A percentile compares a stretch with the other conserved stretches of the same genome.
phyloP scores from a whole-genome alignment of 1,139 yeast genomes.

The Lodderomyces orthopsilosis region DNA sequence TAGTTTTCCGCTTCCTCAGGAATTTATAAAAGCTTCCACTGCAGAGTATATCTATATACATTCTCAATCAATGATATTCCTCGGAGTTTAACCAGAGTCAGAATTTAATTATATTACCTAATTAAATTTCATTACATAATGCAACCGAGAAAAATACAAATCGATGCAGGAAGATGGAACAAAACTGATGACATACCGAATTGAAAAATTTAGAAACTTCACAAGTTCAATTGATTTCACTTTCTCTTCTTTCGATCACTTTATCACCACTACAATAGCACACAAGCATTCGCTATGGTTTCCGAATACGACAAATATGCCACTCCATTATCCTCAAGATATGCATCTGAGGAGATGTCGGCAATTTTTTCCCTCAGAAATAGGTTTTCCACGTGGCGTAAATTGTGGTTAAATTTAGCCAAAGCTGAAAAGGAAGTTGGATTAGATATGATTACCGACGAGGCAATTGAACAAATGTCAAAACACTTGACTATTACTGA shows the following conservation, averaged over 20 bases:
- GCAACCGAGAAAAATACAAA: neutral
- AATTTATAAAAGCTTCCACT: neutral
- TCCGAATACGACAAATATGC: slow-evolving; percentile 65
- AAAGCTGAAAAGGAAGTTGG: slow-evolving; percentile 94
- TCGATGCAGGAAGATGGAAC: neutral
- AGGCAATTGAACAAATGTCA: slow-evolving; percentile 85
- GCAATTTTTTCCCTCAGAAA: slow-evolving; percentile 86
- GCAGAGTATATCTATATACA: neutral
- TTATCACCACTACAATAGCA: neutral
- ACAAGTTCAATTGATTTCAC: neutral
- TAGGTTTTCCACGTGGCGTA: slow-evolving; percentile 98
- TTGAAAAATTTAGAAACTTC: neutral
- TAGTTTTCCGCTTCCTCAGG: too few species aligned
- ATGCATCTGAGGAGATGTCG: slow-evolving; percentile 98
- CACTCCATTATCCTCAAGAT: slow-evolving; percentile 93
- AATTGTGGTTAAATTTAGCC: slow-evolving; percentile 93
- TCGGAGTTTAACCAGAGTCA: neutral
- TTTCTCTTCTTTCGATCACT: neutral
- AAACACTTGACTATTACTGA: slow-evolving; percentile 79
- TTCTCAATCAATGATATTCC: neutral
- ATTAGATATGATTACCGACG: slow-evolving; percentile 76
- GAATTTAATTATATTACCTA: neutral
- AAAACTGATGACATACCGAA: neutral
- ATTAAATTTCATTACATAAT: neutral
- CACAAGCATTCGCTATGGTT: slow-evolving; percentile 16